Conservation (phyloP, 345 rosid genomes). For the Eucalyptus polyanthemos region DNA sequence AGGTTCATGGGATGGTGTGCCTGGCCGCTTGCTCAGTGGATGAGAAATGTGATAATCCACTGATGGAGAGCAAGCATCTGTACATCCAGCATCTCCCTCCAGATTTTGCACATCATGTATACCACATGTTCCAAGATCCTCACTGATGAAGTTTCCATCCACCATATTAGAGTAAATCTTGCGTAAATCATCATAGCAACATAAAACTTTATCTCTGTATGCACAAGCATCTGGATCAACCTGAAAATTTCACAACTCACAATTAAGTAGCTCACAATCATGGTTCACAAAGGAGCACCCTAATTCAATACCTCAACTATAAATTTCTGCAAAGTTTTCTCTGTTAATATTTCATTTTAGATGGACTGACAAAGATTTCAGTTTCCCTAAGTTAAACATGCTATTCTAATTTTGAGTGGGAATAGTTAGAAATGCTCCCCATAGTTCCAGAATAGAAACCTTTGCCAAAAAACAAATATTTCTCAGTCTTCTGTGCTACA, state of each 20-base stretch:
- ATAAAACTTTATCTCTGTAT: conserved; percentile 34
- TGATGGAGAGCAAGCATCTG: neutral
- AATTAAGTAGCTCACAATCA: neutral
- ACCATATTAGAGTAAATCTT: conserved; percentile 29
- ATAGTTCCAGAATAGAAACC: neutral
- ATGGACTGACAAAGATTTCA: neutral
- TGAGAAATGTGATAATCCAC: conserved; percentile 5
- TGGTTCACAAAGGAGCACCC: neutral
- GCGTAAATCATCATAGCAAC: conserved; percentile 30
- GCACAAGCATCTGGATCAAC: conserved; percentile 42
- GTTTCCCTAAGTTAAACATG: neutral
- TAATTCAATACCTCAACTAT: neutral
- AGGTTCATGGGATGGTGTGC: neutral
- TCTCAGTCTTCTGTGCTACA: neutral
- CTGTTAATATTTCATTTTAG: neutral
- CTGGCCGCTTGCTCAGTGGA: conserved; percentile 29
- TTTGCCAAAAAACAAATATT: neutral
- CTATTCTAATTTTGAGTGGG: neutral
- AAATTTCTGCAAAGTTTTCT: neutral
- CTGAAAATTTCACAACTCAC: conserved; percentile 21
- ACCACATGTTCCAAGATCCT: neutral
- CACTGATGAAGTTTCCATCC: conserved; percentile 6
- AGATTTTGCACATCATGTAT: conserved; percentile 2
- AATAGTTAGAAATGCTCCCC: neutral
- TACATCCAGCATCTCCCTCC: conserved; percentile 7